Evolutionary conservation across 177 flowering plant species (phyloP), one percentile per base, ranked within the genome.

Genomic region (Tripterygium wilfordii): DNA sequence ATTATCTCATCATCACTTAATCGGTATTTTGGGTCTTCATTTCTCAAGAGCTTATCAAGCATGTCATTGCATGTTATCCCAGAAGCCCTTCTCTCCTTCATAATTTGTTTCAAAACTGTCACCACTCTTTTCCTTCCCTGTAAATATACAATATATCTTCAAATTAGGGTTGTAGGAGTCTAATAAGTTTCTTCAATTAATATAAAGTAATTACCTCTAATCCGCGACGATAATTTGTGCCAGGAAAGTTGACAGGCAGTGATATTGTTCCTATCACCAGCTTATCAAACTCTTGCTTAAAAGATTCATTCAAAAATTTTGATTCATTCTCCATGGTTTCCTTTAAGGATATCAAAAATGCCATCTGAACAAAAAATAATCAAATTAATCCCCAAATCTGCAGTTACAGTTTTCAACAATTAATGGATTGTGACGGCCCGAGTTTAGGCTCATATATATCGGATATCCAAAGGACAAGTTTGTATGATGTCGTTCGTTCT

Each of bases 241-340:
- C 86, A 0, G 96, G 97, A 54, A 94, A 77, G 48, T 86, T 72
- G 53, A 94, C 87, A 20, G 97, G 97, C 33, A 94, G 50, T 0
- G 99, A 87, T 23, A 94, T 63, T 2, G 95, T 77, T 16, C 97
- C 99, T 1, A 76, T 24, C 1, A 87, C 90, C 25, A 94, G 63
- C 66, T 83, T 85, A 41, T 69, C 75, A 58, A 89, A 89, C 66
- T 76, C 92, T 17, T 77, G 66, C 72, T 46, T 76, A 69, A 94
- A 78, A 15, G 45, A 63, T 28, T 77, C 44, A 16, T 72, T 51
- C 18, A 75, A 38, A 10, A 73, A 50, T 21, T 63, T 55, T 0
- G 82, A 75, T 50, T 76, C 83, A 5, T 42, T 32, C 5, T 81
- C 80, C 0, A 75, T 77, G 27, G 87, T 82, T 62, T 83, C 96